Percentiles rank a stretch among this genome's conserved stretches.
These are phyloP conservation scores for Rutstroemia sp. DNA, from an alignment of 2,329 filamentous ascomycete species.

Conservation along the genomic window DNA sequence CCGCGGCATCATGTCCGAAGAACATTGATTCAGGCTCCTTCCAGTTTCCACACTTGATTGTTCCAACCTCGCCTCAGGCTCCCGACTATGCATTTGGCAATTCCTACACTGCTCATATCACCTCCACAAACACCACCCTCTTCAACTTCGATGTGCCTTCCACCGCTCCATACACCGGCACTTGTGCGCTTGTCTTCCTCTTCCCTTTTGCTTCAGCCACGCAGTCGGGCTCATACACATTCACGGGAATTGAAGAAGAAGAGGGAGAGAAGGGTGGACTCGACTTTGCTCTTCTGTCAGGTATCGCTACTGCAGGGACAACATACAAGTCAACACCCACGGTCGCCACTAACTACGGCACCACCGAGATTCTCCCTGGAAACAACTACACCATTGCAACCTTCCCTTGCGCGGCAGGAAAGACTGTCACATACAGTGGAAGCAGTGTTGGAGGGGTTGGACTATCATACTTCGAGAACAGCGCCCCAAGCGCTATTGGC, in stretches of 20 bases:
- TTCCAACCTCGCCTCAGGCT: conserved; percentile 47
- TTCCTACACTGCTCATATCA: conserved; percentile 48
- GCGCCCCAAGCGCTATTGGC: conserved; percentile 40
- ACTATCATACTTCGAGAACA: conserved; percentile 59
- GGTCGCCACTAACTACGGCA: conserved; percentile 37
- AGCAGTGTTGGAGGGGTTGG: conserved; percentile 41
- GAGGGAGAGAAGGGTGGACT: conserved; percentile 21
- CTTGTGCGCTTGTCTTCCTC: conserved; percentile 57
- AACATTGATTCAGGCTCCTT: conserved; percentile 32
- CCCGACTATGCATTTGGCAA: conserved; percentile 47
- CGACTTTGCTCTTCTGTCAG: conserved; percentile 39
- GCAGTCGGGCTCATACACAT: conserved; percentile 36
- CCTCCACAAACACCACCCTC: conserved; percentile 36
- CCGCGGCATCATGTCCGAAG: conserved; percentile 11
- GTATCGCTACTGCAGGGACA: conserved; percentile 39
- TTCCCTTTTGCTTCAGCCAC: conserved; percentile 49
- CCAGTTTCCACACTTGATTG: conserved; percentile 55
- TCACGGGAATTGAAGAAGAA: conserved; percentile 45
- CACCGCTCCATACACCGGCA: conserved; percentile 32
- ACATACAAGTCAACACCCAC: conserved; percentile 46
- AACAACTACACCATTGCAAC: conserved; percentile 45
- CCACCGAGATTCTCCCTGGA: conserved; percentile 41
- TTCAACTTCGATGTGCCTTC: conserved; percentile 63
- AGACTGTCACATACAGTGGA: conserved; percentile 45
- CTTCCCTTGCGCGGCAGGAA: conserved; percentile 46